These are phyloP conservation scores for Lachnellula subtilissima DNA, from an alignment of 2,329 filamentous ascomycete genomes.

Conservation along the genomic window DNA sequence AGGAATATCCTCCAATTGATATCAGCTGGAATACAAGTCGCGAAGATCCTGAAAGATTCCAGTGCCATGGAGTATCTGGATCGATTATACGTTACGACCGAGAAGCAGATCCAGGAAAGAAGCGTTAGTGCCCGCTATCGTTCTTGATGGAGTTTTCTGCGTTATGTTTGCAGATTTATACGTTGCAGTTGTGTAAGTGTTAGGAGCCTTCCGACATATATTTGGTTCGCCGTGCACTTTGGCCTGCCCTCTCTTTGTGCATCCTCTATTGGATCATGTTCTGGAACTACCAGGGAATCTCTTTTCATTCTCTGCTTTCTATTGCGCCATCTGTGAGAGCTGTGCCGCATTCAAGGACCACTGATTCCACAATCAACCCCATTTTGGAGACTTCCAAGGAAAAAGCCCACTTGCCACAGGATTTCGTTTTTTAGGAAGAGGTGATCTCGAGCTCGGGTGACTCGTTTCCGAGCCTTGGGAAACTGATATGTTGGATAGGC, in stretches of 20 bases:
- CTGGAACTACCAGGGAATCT: background rate
- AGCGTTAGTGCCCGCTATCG: constrained; percentile 33
- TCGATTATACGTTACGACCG: constrained; percentile 75
- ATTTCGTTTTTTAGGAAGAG: background rate
- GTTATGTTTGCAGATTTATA: constrained; percentile 20
- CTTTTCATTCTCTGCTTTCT: constrained; percentile 4
- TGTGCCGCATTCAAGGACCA: background rate
- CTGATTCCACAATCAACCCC: background rate
- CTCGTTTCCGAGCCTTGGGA: background rate
- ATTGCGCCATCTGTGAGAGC: background rate
- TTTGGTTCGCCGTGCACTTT: background rate
- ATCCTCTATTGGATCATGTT: background rate
- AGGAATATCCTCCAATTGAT: constrained; percentile 84
- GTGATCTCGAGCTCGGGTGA: background rate
- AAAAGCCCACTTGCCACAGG: background rate
- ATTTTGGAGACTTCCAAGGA: background rate
- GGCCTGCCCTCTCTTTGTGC: background rate
- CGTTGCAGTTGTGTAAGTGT: constrained; percentile 15
- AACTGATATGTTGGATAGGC: background rate
- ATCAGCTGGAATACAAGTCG: constrained; percentile 80
- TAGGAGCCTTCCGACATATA: constrained; percentile 1
- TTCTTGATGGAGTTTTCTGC: constrained; percentile 12
- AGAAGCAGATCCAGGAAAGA: constrained; percentile 71
- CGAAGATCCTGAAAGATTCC: constrained; percentile 81
- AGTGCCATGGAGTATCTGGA: constrained; percentile 78